phyloP scores from a whole-genome alignment of 2,329 filamentous ascomycete species.

The Aspergillus sergii region DNA sequence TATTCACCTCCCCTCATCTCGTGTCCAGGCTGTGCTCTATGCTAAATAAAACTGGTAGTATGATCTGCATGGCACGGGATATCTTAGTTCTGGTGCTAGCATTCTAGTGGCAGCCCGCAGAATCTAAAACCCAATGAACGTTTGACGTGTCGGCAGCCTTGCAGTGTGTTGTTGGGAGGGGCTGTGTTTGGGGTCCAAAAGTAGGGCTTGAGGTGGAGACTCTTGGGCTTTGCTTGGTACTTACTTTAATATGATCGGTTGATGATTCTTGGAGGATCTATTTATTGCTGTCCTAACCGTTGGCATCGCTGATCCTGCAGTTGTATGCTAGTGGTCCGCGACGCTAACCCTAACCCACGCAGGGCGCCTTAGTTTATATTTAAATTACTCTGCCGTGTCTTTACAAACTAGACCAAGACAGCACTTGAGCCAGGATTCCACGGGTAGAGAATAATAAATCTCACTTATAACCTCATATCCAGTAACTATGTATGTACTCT shows the following conservation, averaged over 20 bases:
- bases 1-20: not conserved
- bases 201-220: not conserved
- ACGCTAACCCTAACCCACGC: no score
- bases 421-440: no score
- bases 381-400: no score
- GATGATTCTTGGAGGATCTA: not conserved
- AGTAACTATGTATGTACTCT: no score
- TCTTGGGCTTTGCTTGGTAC: not conserved
- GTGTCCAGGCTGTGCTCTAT: not conserved
- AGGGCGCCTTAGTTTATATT: no score
- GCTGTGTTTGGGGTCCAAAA: not conserved
- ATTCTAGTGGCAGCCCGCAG: not conserved
- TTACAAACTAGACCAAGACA: no score
- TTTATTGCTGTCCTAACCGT: not conserved
- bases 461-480: no score
- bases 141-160: not conserved
- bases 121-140: not conserved
- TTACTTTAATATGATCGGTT: not conserved
- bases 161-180: not conserved
- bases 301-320: not conserved
- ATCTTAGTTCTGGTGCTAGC: not conserved
- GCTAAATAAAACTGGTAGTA: not conserved
- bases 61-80: not conserved
- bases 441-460: no score
- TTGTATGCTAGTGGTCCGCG: not conserved